Evolutionary conservation across 495 filamentous ascomycete species (phyloP), one percentile per base, ranked within the genome.

Genomic region (Aspergillus saccharolyticus): DNA sequence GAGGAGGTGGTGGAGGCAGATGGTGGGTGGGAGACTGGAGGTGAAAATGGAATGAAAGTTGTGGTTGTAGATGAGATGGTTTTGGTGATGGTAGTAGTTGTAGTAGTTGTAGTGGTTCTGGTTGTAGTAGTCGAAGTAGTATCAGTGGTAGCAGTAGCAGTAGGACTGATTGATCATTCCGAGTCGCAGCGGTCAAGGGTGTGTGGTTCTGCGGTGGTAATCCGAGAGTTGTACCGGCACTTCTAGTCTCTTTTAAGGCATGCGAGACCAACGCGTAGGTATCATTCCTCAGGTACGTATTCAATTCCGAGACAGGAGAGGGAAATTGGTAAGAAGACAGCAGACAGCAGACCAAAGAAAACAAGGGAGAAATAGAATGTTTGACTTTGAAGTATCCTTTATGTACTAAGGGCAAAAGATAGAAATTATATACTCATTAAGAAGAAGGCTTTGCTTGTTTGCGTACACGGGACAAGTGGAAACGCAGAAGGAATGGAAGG

Each of bases 211-310:
- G 33, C 33, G 10, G 33, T 39, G 33, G 33, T 39, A 39, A 39
- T 39, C 33, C 33, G 33, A 39, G 33, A 39, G 33, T 39, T 15
- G 33, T 39, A 39, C 33, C 33, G 33, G 33, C 33, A 39, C 33
- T 39, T 39, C 33, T 10, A 39, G 33, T 39, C 33, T 39, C 5
- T 10, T 4, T 30, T 15, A 39, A 39, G 33, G 33, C 14, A 39
- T 39, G 33, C 12, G 12, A 10, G 69, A 70, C 70, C 69, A 75
- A 72, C 70, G 68, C 66, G 70, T 69, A n/a, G 63, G 4, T 39
- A 62, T 62, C 72, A 72, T 72, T 72, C 69, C 58, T 66, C 54
- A 39, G 55, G 53, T 20, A 46, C 22, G 21, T 17, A 17, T 3
- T 9, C 4, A 28, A 21, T 20, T 6, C 16, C 17, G 52, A 48